A percentile compares a stretch with the other conserved stretches of the same genome.
These are phyloP conservation scores for Hondaea fermentalgiana DNA, from an alignment of 108 stramenopile species.

Conservation along the genomic window DNA sequence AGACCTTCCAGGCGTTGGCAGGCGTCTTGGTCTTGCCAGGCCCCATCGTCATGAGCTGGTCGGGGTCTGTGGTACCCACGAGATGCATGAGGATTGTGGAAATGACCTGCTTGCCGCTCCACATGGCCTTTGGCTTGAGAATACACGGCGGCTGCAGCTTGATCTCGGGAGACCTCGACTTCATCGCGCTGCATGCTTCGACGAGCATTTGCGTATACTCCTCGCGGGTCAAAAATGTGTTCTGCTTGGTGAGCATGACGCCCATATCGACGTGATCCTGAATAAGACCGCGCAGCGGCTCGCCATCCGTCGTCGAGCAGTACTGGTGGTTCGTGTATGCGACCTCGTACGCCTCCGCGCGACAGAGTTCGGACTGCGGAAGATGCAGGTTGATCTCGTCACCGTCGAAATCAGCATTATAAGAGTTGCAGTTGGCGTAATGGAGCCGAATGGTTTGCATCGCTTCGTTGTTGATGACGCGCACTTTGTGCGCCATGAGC, in stretches of 20 bases:
- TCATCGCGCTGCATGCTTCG: slow-evolving; percentile 36
- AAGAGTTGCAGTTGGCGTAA: slow-evolving; percentile 99
- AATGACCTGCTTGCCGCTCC: slow-evolving; percentile 96
- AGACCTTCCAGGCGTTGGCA: slow-evolving; percentile 25
- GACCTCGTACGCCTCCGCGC: slow-evolving; percentile 84
- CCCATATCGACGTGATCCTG: slow-evolving; percentile 97
- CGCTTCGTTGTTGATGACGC: slow-evolving; percentile 73
- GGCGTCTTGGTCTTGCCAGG: slow-evolving; percentile 80
- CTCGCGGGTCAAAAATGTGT: slow-evolving; percentile 80
- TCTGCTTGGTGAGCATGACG: slow-evolving; percentile 83
- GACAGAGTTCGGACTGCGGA: slow-evolving; percentile 87
- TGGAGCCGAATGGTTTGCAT: slow-evolving; percentile 93
- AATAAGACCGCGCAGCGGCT: slow-evolving; percentile 92
- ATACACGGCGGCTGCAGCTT: slow-evolving; percentile 84
- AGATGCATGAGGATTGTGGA: slow-evolving; percentile 41
- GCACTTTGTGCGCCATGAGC: slow-evolving; percentile 97
- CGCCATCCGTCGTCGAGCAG: slow-evolving; percentile 86
- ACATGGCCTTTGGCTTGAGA: slow-evolving; percentile 73
- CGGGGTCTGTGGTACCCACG: not conserved
- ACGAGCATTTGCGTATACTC: slow-evolving; percentile 90
- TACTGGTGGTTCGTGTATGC: slow-evolving; percentile 85
- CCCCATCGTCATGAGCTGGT: slow-evolving; percentile 46
- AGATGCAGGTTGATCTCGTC: slow-evolving; percentile 99
- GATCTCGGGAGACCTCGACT: slow-evolving; percentile 57
- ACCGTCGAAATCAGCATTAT: slow-evolving; percentile 99